Conservation (phyloP, 2,329 filamentous ascomycete genomes). For the Alternaria brassicae region DNA sequence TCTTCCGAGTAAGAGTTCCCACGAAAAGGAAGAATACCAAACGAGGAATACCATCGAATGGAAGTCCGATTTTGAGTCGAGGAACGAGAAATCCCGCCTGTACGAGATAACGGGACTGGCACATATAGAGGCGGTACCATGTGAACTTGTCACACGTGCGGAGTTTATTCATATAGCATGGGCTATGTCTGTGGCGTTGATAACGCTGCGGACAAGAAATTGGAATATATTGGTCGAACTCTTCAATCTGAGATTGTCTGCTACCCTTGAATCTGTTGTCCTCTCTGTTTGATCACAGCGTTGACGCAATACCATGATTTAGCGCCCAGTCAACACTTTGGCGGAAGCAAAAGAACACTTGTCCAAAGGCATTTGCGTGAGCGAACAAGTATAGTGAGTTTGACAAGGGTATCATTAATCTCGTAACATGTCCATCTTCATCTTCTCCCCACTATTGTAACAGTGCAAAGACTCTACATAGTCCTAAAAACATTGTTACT, state of each 20-base stretch:
- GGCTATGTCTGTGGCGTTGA: background rate
- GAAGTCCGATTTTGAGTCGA: background rate
- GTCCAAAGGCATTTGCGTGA: too few species aligned
- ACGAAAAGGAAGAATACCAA: background rate
- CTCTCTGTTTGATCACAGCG: background rate
- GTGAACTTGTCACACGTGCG: background rate
- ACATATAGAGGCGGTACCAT: background rate
- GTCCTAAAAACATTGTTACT: constrained; percentile 77
- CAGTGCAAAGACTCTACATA: constrained; percentile 55
- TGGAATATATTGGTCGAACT: constrained; percentile 8
- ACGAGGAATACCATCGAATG: background rate
- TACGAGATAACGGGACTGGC: background rate
- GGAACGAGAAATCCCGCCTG: background rate
- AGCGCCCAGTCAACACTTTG: too few species aligned
- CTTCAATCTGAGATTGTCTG: background rate
- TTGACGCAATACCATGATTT: too few species aligned
- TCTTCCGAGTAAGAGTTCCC: constrained; percentile 15
- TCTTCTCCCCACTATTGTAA: background rate
- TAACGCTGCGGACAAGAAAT: background rate
- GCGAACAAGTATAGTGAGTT: too few species aligned
- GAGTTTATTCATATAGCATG: background rate
- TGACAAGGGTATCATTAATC: constrained; percentile 6
- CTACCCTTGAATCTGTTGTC: background rate
- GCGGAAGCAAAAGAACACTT: too few species aligned
- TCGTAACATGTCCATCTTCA: background rate